phyloP scores from a whole-genome alignment of 2,329 filamentous ascomycete genomes.

The Microcyclospora pomicola region DNA sequence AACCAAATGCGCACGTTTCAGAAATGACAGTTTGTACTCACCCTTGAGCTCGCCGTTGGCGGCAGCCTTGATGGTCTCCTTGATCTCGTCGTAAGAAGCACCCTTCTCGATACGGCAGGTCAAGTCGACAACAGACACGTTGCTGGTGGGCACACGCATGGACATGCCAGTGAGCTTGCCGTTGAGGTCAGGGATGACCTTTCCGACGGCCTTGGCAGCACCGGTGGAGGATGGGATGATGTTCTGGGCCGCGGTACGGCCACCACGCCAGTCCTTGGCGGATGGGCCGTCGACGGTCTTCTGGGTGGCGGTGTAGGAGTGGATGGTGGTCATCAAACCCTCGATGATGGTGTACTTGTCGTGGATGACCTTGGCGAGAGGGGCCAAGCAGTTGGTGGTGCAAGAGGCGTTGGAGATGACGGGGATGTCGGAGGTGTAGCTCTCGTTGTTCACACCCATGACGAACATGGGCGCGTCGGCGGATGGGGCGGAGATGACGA shows the following conservation, averaged over 20 bases:
- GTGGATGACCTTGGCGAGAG: slow-evolving; percentile 97
- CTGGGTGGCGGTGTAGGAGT: slow-evolving; percentile 99
- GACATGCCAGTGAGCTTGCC: slow-evolving; percentile 99
- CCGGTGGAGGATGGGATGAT: slow-evolving; percentile 99
- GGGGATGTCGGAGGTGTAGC: slow-evolving; percentile 77
- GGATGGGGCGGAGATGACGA: slow-evolving; percentile 68
- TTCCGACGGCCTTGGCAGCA: slow-evolving; percentile 99
- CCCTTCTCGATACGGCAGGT: slow-evolving; percentile 88
- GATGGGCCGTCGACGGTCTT: slow-evolving; percentile 97
- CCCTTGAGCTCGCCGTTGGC: slow-evolving; percentile 75
- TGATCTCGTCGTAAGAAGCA: slow-evolving; percentile 83
- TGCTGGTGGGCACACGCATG: slow-evolving; percentile 96
- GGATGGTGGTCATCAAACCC: slow-evolving; percentile 99
- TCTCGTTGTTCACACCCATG: slow-evolving; percentile 95
- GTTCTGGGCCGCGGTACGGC: slow-evolving; percentile 97
- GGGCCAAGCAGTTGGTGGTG: slow-evolving; percentile 99
- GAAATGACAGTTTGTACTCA: slow-evolving; percentile 20
- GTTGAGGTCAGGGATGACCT: slow-evolving; percentile 96
- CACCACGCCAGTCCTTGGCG: slow-evolving; percentile 98
- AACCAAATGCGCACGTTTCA: slow-evolving; percentile 10
- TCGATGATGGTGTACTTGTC: slow-evolving; percentile 96
- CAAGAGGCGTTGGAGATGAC: slow-evolving; percentile 99
- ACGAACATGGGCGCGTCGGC: slow-evolving; percentile 99
- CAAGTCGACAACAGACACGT: slow-evolving; percentile 98
- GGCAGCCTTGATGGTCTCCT: slow-evolving; percentile 73